Percentiles rank a stretch among this genome's conserved stretches.
These are phyloP conservation scores for Multifurca ochricompacta DNA, from an alignment of 768 basidiomycete species.

Conservation along the genomic window DNA sequence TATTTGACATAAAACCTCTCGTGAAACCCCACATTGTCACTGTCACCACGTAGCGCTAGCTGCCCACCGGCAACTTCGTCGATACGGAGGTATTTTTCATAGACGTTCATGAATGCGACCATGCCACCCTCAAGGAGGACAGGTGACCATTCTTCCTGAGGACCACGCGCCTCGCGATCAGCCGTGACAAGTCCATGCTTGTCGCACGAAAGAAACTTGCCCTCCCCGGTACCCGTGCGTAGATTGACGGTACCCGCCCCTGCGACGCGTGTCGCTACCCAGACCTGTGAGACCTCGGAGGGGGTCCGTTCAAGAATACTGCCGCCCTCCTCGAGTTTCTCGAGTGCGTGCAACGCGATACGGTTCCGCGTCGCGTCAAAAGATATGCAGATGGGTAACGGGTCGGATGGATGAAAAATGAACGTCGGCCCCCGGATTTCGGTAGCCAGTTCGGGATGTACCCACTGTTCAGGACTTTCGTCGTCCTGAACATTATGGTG, in stretches of 20 bases:
- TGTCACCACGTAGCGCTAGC: conserved; percentile 73
- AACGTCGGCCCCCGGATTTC: conserved; percentile 88
- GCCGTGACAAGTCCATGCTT: conserved; percentile 77
- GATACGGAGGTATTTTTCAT: conserved; percentile 79
- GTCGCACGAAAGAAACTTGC: conserved; percentile 87
- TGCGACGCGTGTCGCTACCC: conserved; percentile 83
- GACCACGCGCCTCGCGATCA: conserved; percentile 82
- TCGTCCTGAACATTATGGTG: conserved; percentile 51
- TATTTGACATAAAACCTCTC: conserved; percentile 88
- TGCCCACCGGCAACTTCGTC: conserved; percentile 84
- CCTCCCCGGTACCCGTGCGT: conserved; percentile 79
- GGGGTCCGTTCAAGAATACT: conserved; percentile 61
- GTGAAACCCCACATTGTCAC: conserved; percentile 74
- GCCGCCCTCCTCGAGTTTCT: conserved; percentile 48
- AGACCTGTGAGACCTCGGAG: conserved; percentile 80
- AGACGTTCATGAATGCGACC: conserved; percentile 82
- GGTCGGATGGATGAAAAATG: conserved; percentile 74
- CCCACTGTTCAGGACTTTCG: conserved; percentile 69
- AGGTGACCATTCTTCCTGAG: conserved; percentile 92
- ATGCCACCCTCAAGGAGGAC: conserved; percentile 76
- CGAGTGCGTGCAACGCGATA: conserved; percentile 56
- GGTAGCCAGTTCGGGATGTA: conserved; percentile 56
- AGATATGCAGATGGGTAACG: conserved; percentile 66
- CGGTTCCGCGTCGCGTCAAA: conserved; percentile 71
- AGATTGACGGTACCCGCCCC: conserved; percentile 81